Evolutionary conservation across 345 rosid genomes (phyloP), one percentile per base, ranked within the genome.

Genomic region (Populus simonii): DNA sequence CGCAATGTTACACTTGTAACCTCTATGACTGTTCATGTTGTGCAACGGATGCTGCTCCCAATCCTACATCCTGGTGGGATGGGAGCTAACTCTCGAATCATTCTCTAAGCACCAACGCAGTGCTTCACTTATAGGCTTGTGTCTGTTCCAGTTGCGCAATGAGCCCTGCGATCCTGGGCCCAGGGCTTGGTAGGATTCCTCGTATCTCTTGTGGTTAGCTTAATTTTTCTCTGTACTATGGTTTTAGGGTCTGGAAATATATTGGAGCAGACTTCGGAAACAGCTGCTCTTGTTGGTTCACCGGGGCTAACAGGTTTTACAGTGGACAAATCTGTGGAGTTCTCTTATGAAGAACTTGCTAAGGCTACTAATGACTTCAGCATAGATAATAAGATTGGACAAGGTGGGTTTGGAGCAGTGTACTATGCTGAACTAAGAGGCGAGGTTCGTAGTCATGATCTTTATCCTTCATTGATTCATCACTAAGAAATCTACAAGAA

Each of bases 321-420:
- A 25, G 94, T 96, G 70, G 96, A 89, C 66, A 91, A 92, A 76
- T 93, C 98, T 3, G 93, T 93, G 68, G 98, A 91, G 84, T 93
- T 96, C 81, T 79, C 97, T 13, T 86, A 90, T 78, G 96, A 93
- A 85, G 98, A 96, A 81, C 97, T 96, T 31, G 92, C 98, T 49
- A 84, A 74, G 81, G 99, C 96, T 25, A 93, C 97, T n/a, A 91
- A 90, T 76, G 85, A 87, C 86, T 95, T 95, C 84, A 95, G 87
- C 81, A 36, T 91, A 85, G 89, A 96, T 61, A 91, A 88, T 81
- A 93, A 92, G 89, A 95, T 95, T 31, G 98, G 99, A 9, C 66
- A 89, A 84, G 98, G 99, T 79, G 98, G 99, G 78, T 95, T 93
- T 71, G 99, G 99, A 22, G 87, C 89, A 73, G 94, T 93, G 75